Base-by-base conservation (phyloP, 257 asterid species). In the Datura wrightii region DNA sequence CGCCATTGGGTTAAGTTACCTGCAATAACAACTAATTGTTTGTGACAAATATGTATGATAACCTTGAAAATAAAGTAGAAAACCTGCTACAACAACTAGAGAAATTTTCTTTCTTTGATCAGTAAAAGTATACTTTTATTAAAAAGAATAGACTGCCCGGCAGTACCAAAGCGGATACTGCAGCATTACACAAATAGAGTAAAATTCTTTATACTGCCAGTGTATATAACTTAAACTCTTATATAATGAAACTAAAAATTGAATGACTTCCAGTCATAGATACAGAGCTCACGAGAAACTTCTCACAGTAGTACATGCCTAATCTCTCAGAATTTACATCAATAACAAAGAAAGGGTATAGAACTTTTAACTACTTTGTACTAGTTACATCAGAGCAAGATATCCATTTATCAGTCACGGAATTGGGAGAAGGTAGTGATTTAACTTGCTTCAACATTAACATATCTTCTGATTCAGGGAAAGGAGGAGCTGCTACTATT, bases 351-450 rank as follows among this genome's bases (percentile, higher is more conserved):
- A 48, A 19, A 50, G 11, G 7, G 14, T 48, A 0, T 48, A 19
- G 60, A 50, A 74, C 7, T 44, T 50, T 71, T 42, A 59, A 80
- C 56, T 37, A 18, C 42, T 55, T 79, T 37, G 55, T 58, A 10
- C 2, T 80, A 19, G 56, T 58, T 3, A 24, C 4, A 58, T 14
- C 14, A 58, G 72, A 58, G 70, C 58, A 39, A 58, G 71, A 58
- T 10, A 58, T 41, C 58, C 74, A 80, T 31, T 59, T 59, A 59
- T 80, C 84, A 19, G 59, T 19, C 7, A 19, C 58, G 18, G 74
- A 80, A 80, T 37, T 80, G 11, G 74, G 74, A 7, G 72, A 80
- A 80, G 74, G 36, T 1, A 53, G 71, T 37, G 54, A 80, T 80
- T 60, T 80, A 44, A 82, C 56, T 54, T 53, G 31, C 71, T 81